phyloP scores from a whole-genome alignment of 208 protist genomes.

The Wallacemonas sp. region DNA sequence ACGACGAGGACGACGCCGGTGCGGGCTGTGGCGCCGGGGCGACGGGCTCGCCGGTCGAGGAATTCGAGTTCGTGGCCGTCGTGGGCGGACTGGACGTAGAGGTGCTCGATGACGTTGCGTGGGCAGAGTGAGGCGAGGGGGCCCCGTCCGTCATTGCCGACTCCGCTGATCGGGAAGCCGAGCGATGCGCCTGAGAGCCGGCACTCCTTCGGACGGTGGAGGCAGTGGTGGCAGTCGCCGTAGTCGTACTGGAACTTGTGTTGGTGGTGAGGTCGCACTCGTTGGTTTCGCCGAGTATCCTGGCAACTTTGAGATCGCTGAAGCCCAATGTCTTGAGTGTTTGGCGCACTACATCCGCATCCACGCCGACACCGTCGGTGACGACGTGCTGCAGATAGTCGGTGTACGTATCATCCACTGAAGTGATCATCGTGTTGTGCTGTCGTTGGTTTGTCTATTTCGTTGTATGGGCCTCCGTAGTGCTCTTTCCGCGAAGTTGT shows the following conservation, averaged over 20 bases:
- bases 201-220: not conserved
- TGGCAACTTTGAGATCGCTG: conserved; percentile 29
- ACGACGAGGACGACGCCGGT: not conserved
- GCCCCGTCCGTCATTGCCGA: not conserved
- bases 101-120: not conserved
- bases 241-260: conserved; percentile 14
- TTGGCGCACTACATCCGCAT: conserved; percentile 50
- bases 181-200: no score
- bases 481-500: conserved; percentile 1
- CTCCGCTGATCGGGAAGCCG: not conserved
- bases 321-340: conserved; percentile 55
- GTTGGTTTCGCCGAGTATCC: conserved; percentile 50
- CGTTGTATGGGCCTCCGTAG: not conserved
- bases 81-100: not conserved
- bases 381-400: conserved; percentile 45
- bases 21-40: not conserved
- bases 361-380: conserved; percentile 28
- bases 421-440: conserved; percentile 36
- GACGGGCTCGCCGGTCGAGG: not conserved
- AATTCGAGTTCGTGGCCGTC: not conserved
- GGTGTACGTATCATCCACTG: conserved; percentile 52
- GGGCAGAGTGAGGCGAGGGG: not conserved
- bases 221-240: not conserved
- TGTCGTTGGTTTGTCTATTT: not conserved
- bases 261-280: not conserved